Evolutionary conservation across 1,139 yeast species (phyloP), one percentile per base, ranked within the genome.

Genomic region (Geotrichum reessii): DNA sequence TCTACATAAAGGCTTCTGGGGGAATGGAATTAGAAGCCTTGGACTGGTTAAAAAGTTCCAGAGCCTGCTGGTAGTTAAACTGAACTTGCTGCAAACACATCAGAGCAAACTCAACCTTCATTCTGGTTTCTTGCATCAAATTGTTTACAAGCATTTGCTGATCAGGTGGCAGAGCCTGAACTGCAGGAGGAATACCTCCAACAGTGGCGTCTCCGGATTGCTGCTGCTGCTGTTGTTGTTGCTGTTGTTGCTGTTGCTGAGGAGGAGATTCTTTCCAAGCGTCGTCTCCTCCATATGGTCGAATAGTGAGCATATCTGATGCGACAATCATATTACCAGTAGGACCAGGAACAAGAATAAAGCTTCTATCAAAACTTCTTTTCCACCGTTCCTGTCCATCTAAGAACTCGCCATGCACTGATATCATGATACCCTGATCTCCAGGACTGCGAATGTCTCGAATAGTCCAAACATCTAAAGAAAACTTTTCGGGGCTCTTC

Each of bases 1-100:
- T 52, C 40, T 53, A 56, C 28, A 61, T 55, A 62, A 75, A 85
- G 1, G 88, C 89, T 59, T 81, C 78, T n/a, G 81, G 80, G 12
- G 89, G 89, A 33, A 85, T 76, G 51, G 75, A 73, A 3, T 73
- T 71, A 61, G 77, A 78, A 27, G 72, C 71, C 22, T 76, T 74
- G 40, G 90, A 86, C 64, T 81, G 84, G 66, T 84, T 82, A 73
- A 92, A 93, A 63, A 89, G 85, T 53, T 79, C 78, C 24, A 83
- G 76, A 48, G 97, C 92, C 60, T 77, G 80, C 53, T 82, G 84
- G 66, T 82, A 85, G 72, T 89, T 87, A 92, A 96, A 92, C 58
- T 82, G 80, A 67, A 96, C 90, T 71, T 91, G 97, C 69, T 91
- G 92, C 57, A 93, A 87, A 55, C 95, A 80, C 90, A 92, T 83